Evolutionary conservation across 2,329 filamentous ascomycete species (phyloP).

Genomic region (Cephalotrichum gorgonifer): DNA sequence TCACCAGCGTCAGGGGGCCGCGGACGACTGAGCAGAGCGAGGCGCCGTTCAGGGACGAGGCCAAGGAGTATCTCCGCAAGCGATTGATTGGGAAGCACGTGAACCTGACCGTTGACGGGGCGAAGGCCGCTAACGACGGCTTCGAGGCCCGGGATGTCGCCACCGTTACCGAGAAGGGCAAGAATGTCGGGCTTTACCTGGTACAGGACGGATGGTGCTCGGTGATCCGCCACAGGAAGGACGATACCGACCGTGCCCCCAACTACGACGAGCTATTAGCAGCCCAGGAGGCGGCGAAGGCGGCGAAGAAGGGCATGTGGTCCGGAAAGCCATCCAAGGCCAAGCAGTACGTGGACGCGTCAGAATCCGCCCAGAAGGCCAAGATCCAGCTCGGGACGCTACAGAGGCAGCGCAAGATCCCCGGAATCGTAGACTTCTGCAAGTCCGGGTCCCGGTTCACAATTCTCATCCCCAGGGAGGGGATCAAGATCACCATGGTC

Average conservation of each 20-base stretch:
- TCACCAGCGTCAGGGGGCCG: slow-evolving; percentile 91
- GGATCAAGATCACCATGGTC: slow-evolving; percentile 89
- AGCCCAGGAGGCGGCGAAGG: slow-evolving; percentile 73
- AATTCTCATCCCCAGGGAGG: slow-evolving; percentile 81
- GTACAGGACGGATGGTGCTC: slow-evolving; percentile 92
- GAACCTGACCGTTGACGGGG: slow-evolving; percentile 78
- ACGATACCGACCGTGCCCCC: slow-evolving; percentile 85
- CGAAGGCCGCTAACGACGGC: slow-evolving; percentile 77
- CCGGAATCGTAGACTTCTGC: slow-evolving; percentile 91
- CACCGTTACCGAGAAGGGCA: slow-evolving; percentile 71
- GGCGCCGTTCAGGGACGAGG: slow-evolving; percentile 79
- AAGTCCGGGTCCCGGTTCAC: slow-evolving; percentile 96
- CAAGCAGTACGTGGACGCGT: slow-evolving; percentile 80
- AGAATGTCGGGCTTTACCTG: slow-evolving; percentile 73
- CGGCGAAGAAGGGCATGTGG: slow-evolving; percentile 91
- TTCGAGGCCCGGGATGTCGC: slow-evolving; percentile 94
- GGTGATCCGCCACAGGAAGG: slow-evolving; percentile 88
- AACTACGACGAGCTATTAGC: slow-evolving; percentile 86
- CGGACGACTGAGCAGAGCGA: slow-evolving; percentile 80
- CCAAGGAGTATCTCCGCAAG: slow-evolving; percentile 93
- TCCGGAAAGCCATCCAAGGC: slow-evolving; percentile 75
- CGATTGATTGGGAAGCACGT: slow-evolving; percentile 94
- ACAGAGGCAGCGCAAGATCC: slow-evolving; percentile 83
- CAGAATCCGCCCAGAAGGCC: slow-evolving; percentile 86
- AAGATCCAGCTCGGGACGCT: slow-evolving; percentile 86